Base-by-base conservation (phyloP, 495 filamentous ascomycete species). In the Elaphomyces granulatus region DNA sequence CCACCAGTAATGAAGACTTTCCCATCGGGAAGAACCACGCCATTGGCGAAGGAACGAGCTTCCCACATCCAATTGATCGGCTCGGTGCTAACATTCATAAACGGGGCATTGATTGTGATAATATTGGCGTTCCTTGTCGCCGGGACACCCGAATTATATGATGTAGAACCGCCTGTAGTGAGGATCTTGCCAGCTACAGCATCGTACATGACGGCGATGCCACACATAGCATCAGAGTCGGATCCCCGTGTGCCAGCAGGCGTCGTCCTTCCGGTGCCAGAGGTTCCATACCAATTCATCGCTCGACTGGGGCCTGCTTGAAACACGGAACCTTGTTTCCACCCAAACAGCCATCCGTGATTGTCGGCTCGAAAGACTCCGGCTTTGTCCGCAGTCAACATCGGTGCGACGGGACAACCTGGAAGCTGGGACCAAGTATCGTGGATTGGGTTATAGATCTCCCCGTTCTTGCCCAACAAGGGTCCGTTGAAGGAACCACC, bases 331-430 rank as follows among this genome's bases (percentile, higher is more conserved):
- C 54, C 60, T 31, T 61, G 55, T 44, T 70, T 76, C 68, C 73
- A 78, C 8, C 50, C 70, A 48, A 76, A 78, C n/a, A 78, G 57
- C 74, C 73, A 77, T 33, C 45, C 67, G 44, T 78, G 74, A 42
- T 73, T 75, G 48, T 78, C 73, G 8, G 55, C 43, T 12, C 67
- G 58, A 39, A 59, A 77, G 3, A 58, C 47, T 4, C 63, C 38
- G 41, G 30, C 49, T 45, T 55, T 14, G 48, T 79, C 75, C 4
- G 50, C 45, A 1, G 74, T 78, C 18, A 70, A 40, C 63, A 77
- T 74, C 1, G 60, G 55, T 15, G 55, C 46, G 15, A 65, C 64
- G 3, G 49, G 48, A 33, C 56, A 52, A 4, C 57, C 59, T 3
- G 52, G 46, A 0, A 70, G 56, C 8, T 51, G 42, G 2, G 49